A percentile compares a stretch with the other conserved stretches of the same genome.
phyloP scores from a whole-genome alignment of 78 protist species.

The Dictyostelium purpureum region DNA sequence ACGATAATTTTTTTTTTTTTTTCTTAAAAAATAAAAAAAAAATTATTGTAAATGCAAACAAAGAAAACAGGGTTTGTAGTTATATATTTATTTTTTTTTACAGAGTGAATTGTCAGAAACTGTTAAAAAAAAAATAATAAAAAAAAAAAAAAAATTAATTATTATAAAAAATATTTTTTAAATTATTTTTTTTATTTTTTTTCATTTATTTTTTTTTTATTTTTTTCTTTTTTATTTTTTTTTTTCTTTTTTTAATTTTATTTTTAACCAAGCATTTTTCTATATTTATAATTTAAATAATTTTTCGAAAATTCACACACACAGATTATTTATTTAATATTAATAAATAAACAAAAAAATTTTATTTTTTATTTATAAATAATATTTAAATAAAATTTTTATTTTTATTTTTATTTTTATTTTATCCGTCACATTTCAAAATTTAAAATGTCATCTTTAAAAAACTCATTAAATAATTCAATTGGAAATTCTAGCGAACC shows the following conservation, averaged over 20 bases:
- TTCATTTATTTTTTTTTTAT: neutral
- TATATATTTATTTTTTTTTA: neutral
- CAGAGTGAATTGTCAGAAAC: neutral
- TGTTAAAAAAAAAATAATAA: too few species aligned
- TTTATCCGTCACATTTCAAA: neutral
- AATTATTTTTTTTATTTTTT: neutral
- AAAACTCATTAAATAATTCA: neutral
- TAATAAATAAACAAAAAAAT: neutral
- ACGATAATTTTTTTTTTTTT: conserved; percentile 1
- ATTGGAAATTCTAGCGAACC: neutral
- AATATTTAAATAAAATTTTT: neutral
- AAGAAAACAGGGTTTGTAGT: neutral
- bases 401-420: neutral
- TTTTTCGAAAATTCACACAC: neutral
- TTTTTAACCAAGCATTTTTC: neutral
- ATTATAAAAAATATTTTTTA: neutral
- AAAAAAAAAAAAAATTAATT: too few species aligned
- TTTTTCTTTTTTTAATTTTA: neutral
- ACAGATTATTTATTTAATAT: neutral
- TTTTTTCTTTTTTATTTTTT: neutral
- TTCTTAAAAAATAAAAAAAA: neutral
- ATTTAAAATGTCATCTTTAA: too few species aligned
- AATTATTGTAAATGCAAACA: neutral
- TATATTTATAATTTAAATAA: too few species aligned
- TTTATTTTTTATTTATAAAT: neutral